Base-by-base conservation (phyloP, 257 asterid species). In the Solanum okadae region DNA sequence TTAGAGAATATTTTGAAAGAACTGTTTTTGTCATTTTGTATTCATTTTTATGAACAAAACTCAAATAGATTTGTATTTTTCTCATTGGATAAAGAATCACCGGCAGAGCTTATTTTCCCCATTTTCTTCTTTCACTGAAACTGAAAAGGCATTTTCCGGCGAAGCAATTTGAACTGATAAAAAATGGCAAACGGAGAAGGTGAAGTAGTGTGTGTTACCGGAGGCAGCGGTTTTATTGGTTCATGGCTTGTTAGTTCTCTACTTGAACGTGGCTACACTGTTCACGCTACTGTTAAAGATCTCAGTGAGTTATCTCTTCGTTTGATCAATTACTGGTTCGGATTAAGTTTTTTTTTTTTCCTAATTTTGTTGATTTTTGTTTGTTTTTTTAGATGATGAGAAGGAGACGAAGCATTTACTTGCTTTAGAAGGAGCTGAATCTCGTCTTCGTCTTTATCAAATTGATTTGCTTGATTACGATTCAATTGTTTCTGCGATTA, bases 201-300 rank as follows among this genome's bases (percentile, higher is more conserved):
- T 70, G 95, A 95, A 89, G 92, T 89, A 35, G 98, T 94, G 22
- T 96, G 98, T 86, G 98, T 96, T 2, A 95, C 99, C 8, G 98
- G 99, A 37, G 99, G 93, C 89, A 96, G 98, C 91, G 99, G 98
- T 89, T 94, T 22, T 90, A 96, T 96, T 37, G 99, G 99, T 38
- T 93, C 98, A 6, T 94, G 92, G 90, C 89, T 96, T 81, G 93
- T 96, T 44, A 91, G 92, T 44, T 95, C 92, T 82, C 99, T 96
- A 81, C 98, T 96, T 88, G 90, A 87, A 44, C 98, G 98, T 76
- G 98, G 98, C 89, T 96, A 96, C 93, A 88, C 96, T 59, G 97
- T 96, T 88, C 94, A 91, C 87, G 99, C 99, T 94, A 95, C 99
- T 95, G 94, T 96, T 88, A 89, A 89, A 90, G 88, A 93, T 89